Conservation (phyloP, 2,329 filamentous ascomycete genomes). For the Didymella keratinophila region DNA sequence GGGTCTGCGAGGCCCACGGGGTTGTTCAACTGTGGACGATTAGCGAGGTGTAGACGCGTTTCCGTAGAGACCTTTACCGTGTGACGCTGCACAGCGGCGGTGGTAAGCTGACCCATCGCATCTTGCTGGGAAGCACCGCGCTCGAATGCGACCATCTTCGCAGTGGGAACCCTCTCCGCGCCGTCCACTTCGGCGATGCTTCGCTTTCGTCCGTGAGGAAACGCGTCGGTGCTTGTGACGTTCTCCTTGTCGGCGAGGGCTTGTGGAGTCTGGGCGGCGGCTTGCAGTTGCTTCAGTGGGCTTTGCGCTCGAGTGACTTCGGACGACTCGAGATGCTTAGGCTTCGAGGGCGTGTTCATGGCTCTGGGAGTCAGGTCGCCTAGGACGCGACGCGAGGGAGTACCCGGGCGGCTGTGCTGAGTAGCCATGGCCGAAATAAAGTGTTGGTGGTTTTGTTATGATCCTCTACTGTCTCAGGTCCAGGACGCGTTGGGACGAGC, state of each 20-base stretch:
- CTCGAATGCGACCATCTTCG: constrained; percentile 38
- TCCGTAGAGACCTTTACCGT: constrained; percentile 31
- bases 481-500: constrained; percentile 13
- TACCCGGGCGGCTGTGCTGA: constrained; percentile 39
- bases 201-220: constrained; percentile 44
- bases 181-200: constrained; percentile 48
- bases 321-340: constrained; percentile 28
- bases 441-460: constrained; percentile 29
- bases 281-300: constrained; percentile 48
- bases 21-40: constrained; percentile 36
- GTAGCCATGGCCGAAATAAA: constrained; percentile 31
- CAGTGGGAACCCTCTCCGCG: constrained; percentile 36
- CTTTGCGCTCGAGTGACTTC: constrained; percentile 40
- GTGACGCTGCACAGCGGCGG: constrained; percentile 37
- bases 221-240: constrained; percentile 23
- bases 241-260: constrained; percentile 43
- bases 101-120: constrained; percentile 31
- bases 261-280: constrained; percentile 35
- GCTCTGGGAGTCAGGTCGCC: constrained; percentile 47
- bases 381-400: constrained; percentile 45
- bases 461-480: constrained; percentile 27
- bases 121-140: constrained; percentile 27
- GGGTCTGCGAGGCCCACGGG: constrained; percentile 38
- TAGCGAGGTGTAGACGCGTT: constrained; percentile 28
- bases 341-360: constrained; percentile 44